Percentiles rank a stretch among this genome's conserved stretches.
phyloP scores from a whole-genome alignment of 192 early-diverging fungal genomes.

The Gaertneriomyces sp. region DNA sequence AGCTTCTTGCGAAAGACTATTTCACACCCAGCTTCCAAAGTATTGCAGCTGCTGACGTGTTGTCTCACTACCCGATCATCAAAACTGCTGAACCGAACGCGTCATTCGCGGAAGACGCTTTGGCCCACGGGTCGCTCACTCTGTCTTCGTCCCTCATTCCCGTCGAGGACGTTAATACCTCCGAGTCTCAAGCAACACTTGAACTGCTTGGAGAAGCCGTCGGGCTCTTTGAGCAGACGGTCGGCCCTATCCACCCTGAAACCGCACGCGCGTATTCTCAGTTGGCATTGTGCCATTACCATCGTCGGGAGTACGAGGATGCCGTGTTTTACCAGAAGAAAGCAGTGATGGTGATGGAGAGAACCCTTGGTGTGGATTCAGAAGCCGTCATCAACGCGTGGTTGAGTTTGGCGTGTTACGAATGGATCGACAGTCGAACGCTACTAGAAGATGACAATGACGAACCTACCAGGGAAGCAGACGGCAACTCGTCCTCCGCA shows the following conservation, averaged over 20 bases:
- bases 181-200: constrained; percentile 32
- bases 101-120: constrained; percentile 81
- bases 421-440: constrained; percentile 69
- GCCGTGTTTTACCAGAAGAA: constrained; percentile 61
- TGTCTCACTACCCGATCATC: constrained; percentile 68
- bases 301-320: constrained; percentile 64
- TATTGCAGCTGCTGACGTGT: not conserved
- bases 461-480: not conserved
- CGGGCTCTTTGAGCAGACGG: constrained; percentile 87
- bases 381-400: constrained; percentile 51
- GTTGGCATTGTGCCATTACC: constrained; percentile 79
- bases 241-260: constrained; percentile 86
- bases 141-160: constrained; percentile 76
- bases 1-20: constrained; percentile 78
- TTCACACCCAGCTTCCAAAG: constrained; percentile 18
- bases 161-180: constrained; percentile 32
- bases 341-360: constrained; percentile 80
- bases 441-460: constrained; percentile 29
- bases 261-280: constrained; percentile 80
- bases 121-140: constrained; percentile 77
- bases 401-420: constrained; percentile 86
- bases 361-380: constrained; percentile 80
- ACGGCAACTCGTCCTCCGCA: not conserved
- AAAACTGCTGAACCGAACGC: constrained; percentile 64
- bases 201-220: constrained; percentile 82